Evolutionary conservation across 192 early-diverging fungal genomes (phyloP).

Genomic region (Jimgerdemannia flammicorona): DNA sequence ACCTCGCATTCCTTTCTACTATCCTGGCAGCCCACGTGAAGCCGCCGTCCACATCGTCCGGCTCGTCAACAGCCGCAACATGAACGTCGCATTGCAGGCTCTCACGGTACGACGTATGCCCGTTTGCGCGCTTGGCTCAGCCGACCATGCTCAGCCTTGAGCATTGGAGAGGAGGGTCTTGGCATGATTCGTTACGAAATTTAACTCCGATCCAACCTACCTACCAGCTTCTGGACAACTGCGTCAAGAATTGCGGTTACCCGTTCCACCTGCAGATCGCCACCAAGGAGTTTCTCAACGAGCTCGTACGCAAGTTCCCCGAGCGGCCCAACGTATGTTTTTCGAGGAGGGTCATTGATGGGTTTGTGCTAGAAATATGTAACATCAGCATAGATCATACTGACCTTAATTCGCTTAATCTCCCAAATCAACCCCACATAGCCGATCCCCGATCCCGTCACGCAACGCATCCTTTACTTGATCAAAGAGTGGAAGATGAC

Average conservation of each 20-base stretch:
- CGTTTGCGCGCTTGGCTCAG: neutral
- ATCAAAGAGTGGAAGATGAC: constrained; percentile 95
- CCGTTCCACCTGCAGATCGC: constrained; percentile 95
- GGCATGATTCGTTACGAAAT: neutral
- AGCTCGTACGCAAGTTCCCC: constrained; percentile 90
- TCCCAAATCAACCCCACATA: constrained; percentile 1
- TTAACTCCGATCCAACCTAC: neutral
- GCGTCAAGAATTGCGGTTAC: constrained; percentile 99
- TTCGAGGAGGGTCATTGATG: constrained; percentile 21
- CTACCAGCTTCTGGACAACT: constrained; percentile 85
- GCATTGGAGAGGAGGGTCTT: constrained; percentile 9
- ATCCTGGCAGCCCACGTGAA: constrained; percentile 59
- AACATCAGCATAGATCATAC: neutral
- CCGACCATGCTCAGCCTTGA: too few species aligned
- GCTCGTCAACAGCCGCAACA: constrained; percentile 59
- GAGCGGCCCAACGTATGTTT: constrained; percentile 74
- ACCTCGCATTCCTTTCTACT: too few species aligned
- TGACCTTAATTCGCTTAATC: too few species aligned
- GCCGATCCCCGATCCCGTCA: constrained; percentile 65
- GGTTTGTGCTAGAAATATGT: constrained; percentile 5
- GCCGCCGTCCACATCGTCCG: constrained; percentile 66
- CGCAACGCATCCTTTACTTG: constrained; percentile 84
- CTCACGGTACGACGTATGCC: constrained; percentile 44
- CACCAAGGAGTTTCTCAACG: constrained; percentile 96
- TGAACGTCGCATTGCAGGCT: constrained; percentile 57